Base-by-base conservation (phyloP, 2,329 filamentous ascomycete species). In the Aspergillus versicolor region DNA sequence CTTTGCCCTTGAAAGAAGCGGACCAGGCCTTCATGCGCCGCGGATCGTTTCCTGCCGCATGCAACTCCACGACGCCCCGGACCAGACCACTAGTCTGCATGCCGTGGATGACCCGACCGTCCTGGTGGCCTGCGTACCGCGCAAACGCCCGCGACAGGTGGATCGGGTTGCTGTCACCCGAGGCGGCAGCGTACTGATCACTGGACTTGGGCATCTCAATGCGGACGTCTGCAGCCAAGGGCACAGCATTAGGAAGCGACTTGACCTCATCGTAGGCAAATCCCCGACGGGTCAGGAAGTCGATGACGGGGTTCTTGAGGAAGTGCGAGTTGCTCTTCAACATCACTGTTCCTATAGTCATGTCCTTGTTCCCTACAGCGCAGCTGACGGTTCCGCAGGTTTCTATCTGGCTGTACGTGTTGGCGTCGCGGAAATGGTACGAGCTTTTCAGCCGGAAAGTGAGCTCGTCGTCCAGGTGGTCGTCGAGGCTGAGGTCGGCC, bases 31-130 rank as follows among this genome's bases (percentile, higher is more conserved):
- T 90, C 84, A 96, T 97, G 78, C 91, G 96, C 68, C 92, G 88
- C 67, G 43, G 97, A 91, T 66, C 93, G 92, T 43, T 91, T 91
- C 66, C 96, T 87, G 72, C 97, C 43, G 2, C 56, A 92, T 81
- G 96, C 96, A 91, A 1, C 96, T 82, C 97, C 92, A n/a, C 97
- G 90, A 56, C 97, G 80, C 72, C 91, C 92, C 68, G 93, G 86
- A 97, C 91, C 38, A 93, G 89, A 60, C 93, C 93, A 73, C 92
- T 97, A 0, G 92, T 94, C 81, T 96, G 97, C 93, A 97, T 97
- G 72, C 93, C 93, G 73, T 97, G 93, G 1, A 92, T 97, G 68
- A 97, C 96, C 34, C 93, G 97, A 43, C 93, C 92, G 2, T 91
- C 92, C 13, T 99, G 91, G 12, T 97, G 83, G 73, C 91, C 92